These are phyloP conservation scores for Ustilago curta DNA, from an alignment of 1,284 basidiomycete species.

Conservation along the genomic window DNA sequence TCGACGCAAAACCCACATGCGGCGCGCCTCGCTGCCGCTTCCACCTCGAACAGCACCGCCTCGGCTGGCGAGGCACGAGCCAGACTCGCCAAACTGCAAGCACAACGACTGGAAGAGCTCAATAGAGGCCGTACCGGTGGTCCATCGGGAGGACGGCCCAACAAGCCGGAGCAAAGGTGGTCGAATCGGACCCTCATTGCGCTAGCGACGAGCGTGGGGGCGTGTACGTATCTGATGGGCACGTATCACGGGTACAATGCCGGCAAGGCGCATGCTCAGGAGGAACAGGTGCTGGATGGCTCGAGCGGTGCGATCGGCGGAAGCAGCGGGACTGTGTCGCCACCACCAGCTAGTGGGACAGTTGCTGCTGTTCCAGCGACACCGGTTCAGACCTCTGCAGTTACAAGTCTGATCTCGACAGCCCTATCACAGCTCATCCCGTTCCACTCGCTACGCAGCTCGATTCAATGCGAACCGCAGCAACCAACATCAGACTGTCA, in stretches of 20 bases:
- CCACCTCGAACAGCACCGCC: not conserved
- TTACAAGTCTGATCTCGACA: not conserved
- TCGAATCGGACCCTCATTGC: constrained; percentile 50
- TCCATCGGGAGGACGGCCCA: constrained; percentile 9
- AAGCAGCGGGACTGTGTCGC: not conserved
- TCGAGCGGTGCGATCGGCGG: too few species aligned
- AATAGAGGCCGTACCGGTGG: constrained; percentile 14
- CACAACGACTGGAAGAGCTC: constrained; percentile 39
- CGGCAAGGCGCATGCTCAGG: constrained; percentile 25
- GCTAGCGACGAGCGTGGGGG: constrained; percentile 43
- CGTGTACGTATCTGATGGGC: constrained; percentile 41
- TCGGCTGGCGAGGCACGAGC: constrained; percentile 16
- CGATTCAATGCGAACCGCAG: constrained; percentile 27
- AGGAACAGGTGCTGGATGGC: constrained; percentile 6
- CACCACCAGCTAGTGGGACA: not conserved
- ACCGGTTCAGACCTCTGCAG: not conserved
- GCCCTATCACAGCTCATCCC: constrained; percentile 12
- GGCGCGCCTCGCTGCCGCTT: constrained; percentile 13
- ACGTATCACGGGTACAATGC: constrained; percentile 46
- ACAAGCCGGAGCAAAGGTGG: constrained; percentile 42
- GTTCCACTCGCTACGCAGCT: not conserved
- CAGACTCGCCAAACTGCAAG: constrained; percentile 30
- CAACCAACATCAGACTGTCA: constrained; percentile 17
- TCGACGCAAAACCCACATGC: constrained; percentile 16
- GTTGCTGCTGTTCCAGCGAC: not conserved